A percentile compares a stretch with the other conserved stretches of the same genome.
Conservation (phyloP, 1,139 yeast genomes). For the Kluyveromyces marxianus region DNA sequence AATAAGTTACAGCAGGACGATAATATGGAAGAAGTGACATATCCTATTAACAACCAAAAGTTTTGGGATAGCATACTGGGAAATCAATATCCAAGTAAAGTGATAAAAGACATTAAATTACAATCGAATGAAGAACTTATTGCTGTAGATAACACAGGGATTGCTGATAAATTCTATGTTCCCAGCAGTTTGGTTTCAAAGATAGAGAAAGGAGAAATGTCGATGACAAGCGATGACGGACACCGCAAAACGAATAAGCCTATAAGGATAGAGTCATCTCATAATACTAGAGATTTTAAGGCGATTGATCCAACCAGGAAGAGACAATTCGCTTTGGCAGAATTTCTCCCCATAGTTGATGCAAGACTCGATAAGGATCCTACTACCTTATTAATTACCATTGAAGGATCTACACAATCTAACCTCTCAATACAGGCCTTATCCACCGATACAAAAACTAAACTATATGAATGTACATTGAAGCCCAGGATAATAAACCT, state of each 20-base stretch:
- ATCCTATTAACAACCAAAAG: not conserved
- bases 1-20: not conserved
- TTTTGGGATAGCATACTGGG: not conserved
- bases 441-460: not conserved
- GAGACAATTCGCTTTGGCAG: not conserved
- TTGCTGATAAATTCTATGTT: not conserved
- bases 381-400: not conserved
- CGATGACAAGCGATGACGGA: slow-evolving; percentile 6
- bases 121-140: not conserved
- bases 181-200: slow-evolving; percentile 3
- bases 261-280: not conserved
- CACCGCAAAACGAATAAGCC: not conserved
- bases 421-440: slow-evolving; percentile 1
- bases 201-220: slow-evolving; percentile 3
- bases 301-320: slow-evolving; percentile 2
- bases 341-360: not conserved
- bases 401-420: not conserved
- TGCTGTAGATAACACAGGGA: not conserved
- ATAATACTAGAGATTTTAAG: not conserved
- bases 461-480: not conserved
- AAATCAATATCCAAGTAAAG: no score
- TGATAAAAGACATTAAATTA: not conserved
- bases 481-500: slow-evolving; percentile 13
- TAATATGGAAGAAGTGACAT: not conserved
- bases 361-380: slow-evolving; percentile 4